Percentiles rank a stretch among this genome's conserved stretches.
Conservation (phyloP, 1,284 basidiomycete genomes). For the Microbotryum saponariae region DNA sequence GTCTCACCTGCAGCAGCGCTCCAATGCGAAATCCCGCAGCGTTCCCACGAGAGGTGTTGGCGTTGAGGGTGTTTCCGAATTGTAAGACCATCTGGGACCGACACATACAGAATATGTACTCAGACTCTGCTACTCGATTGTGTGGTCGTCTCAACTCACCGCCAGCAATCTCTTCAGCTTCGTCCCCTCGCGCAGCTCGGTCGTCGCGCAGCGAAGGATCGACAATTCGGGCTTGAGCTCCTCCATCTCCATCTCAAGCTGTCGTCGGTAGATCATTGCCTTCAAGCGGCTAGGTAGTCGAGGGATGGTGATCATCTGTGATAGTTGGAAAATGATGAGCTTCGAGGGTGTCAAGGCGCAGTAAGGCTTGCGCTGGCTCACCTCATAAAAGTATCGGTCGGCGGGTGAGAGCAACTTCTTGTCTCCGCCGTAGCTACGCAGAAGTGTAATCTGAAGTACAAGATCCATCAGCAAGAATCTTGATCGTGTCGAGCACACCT, state of each 20-base stretch:
- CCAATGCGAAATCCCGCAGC: slow-evolving; percentile 77
- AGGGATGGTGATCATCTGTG: slow-evolving; percentile 68
- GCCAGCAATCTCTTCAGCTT: slow-evolving; percentile 65
- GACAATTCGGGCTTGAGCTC: slow-evolving; percentile 76
- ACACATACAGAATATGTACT: neutral
- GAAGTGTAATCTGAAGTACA: slow-evolving; percentile 50
- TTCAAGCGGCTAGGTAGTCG: slow-evolving; percentile 63
- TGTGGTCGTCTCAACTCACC: slow-evolving; percentile 43
- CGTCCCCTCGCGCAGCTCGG: slow-evolving; percentile 60
- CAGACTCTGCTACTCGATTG: neutral
- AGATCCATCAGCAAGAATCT: neutral
- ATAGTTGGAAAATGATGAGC: no score
- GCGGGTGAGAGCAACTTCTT: slow-evolving; percentile 46
- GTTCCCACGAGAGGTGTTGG: slow-evolving; percentile 69
- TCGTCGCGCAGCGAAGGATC: slow-evolving; percentile 63
- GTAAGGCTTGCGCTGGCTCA: slow-evolving; percentile 37
- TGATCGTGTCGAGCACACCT: neutral
- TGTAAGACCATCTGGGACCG: slow-evolving; percentile 39
- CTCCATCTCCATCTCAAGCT: slow-evolving; percentile 70
- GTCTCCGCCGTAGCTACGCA: slow-evolving; percentile 58
- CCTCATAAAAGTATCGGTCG: slow-evolving; percentile 76
- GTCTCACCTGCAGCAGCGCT: slow-evolving; percentile 63
- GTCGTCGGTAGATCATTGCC: slow-evolving; percentile 73
- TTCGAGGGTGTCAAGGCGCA: no score
- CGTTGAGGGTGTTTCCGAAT: slow-evolving; percentile 76